phyloP scores from a whole-genome alignment of 2,329 filamentous ascomycete species.

The Cercospora nicotianae region DNA sequence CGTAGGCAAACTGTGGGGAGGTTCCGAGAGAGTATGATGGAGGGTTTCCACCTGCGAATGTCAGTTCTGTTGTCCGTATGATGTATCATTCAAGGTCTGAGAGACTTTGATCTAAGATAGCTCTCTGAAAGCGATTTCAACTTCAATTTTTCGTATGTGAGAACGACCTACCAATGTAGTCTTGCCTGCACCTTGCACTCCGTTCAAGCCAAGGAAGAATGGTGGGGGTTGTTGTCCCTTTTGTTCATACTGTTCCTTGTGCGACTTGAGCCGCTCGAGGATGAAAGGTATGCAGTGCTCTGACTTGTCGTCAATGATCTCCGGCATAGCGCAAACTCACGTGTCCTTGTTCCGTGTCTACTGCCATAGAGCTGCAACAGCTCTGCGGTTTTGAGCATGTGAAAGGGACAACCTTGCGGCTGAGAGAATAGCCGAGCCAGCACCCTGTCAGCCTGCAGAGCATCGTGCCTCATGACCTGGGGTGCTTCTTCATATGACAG shows the following conservation, averaged over 20 bases:
- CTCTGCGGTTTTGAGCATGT: constrained; percentile 22
- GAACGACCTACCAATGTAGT: constrained; percentile 68
- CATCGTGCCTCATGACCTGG: constrained; percentile 5
- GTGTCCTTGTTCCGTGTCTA: constrained; percentile 15
- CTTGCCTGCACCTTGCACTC: constrained; percentile 89
- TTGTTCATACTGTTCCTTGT: constrained; percentile 47
- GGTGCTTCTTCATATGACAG: constrained; percentile 4
- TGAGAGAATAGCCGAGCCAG: constrained; percentile 9
- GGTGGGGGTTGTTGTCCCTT: constrained; percentile 53
- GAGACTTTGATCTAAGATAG: not conserved
- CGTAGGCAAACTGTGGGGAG: constrained; percentile 61
- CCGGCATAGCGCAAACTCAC: constrained; percentile 41
- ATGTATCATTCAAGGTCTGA: not conserved
- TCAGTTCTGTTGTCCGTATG: not conserved
- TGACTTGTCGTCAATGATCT: constrained; percentile 74
- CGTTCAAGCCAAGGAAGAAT: constrained; percentile 85
- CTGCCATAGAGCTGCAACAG: not conserved
- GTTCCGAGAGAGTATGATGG: constrained; percentile 58
- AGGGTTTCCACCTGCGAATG: constrained; percentile 60
- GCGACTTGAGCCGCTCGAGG: constrained; percentile 57
- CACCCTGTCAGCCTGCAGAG: not conserved
- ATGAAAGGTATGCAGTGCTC: constrained; percentile 77
- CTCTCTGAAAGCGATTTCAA: not conserved
- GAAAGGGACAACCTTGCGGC: constrained; percentile 20
- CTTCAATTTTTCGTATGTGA: not conserved